Evolutionary conservation across 2,329 filamentous ascomycete species (phyloP).

Genomic region (Microascus cirrosus): DNA sequence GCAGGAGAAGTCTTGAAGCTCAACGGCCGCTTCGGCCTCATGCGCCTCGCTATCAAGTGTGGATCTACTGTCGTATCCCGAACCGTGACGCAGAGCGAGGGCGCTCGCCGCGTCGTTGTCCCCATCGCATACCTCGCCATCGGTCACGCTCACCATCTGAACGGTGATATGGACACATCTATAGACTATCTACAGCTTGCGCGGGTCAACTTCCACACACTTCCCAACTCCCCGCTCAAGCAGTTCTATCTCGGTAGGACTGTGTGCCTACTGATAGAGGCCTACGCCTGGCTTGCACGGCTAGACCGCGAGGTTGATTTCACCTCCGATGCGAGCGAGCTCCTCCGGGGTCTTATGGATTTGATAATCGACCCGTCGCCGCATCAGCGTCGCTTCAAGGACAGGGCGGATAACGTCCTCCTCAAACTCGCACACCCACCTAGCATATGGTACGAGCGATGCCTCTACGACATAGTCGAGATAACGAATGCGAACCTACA

Average conservation of each 20-base stretch:
- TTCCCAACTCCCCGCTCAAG: constrained; percentile 1
- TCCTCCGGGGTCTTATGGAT: neutral
- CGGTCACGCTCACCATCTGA: constrained; percentile 1
- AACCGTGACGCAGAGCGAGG: neutral
- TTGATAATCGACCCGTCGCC: neutral
- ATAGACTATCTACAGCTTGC: neutral
- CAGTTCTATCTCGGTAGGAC: constrained; percentile 2
- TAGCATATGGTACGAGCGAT: neutral
- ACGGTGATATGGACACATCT: neutral
- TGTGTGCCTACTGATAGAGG: neutral
- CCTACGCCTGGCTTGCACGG: neutral
- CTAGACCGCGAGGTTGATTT: neutral
- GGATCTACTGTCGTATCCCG: neutral
- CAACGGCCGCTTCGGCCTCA: neutral
- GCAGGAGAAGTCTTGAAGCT: neutral
- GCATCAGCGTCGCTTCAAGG: neutral
- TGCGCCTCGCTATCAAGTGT: neutral
- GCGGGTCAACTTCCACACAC: neutral
- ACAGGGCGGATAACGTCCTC: neutral
- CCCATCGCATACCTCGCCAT: constrained; percentile 1
- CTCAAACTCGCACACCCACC: neutral
- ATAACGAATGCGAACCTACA: neutral
- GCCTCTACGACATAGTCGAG: constrained; percentile 3
- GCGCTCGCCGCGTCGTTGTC: neutral
- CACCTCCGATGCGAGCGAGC: neutral